Evolutionary conservation across 225 moss, liverwort and hornwort genomes (phyloP), one percentile per base, ranked within the genome.

Genomic region (Climacium dendroides): DNA sequence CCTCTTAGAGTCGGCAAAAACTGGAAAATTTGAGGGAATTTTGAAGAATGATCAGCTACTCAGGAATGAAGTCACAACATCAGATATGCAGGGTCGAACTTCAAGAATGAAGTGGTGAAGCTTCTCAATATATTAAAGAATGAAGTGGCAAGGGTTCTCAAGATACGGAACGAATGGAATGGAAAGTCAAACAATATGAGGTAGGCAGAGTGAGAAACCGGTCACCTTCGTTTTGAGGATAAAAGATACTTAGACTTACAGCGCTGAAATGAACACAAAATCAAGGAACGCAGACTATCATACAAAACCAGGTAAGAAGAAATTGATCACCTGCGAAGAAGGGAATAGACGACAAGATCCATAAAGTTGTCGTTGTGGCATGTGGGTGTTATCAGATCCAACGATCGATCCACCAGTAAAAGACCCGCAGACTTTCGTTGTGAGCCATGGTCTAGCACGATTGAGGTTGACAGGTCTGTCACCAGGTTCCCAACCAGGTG

Each of bases 401-500:
- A 89, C 57, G 95, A 95, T 47, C 97, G 93, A 90, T 98, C 97
- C 79, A 98, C 94, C 62, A 98, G 86, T 84, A 98, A 85, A 54
- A 98, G 92, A 86, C 96, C 96, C 78, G 95, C 97, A 77, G 97
- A 85, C 83, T 94, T 95, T 78, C 96, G 91, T 84, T 93, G 90
- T 58, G 94, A 93, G 73, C 95, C 95, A 67, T 90, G 90, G 80
- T 94, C 95, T 87, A 92, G 86, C 71, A 95, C 94, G 62, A 90
- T 88, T 85, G 96, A 95, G 34, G 90, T 88, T 77, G 96, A 89
- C 78, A 98, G 95, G 81, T 96, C 97, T 85, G 96, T 93, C 96
- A 98, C 96, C 85, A 94, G 86, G 89, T 96, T 96, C 86, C 97
- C 97, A 89, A 98, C 95, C 83, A 91, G 91, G 91, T 95, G 94